Percentiles rank a stretch among this genome's conserved stretches.
These are phyloP conservation scores for Thelonectria rubi DNA, from an alignment of 2,329 filamentous ascomycete genomes.

Conservation along the genomic window DNA sequence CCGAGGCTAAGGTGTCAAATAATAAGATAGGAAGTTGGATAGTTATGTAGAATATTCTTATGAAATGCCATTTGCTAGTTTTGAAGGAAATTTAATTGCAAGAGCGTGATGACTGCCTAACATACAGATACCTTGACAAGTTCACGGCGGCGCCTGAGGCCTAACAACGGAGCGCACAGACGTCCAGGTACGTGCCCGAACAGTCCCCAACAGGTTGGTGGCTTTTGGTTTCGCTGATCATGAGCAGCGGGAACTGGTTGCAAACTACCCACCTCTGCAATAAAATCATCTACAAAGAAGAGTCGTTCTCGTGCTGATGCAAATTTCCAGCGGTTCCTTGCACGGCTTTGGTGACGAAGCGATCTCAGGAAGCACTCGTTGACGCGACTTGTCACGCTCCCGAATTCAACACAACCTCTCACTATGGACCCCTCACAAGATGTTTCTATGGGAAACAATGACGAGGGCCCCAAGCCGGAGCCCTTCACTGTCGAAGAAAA, in stretches of 20 bases:
- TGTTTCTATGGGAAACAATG: constrained; percentile 43
- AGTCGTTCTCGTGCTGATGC: no score
- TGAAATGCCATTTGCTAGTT: no score
- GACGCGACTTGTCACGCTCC: neutral
- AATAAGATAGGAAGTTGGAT: no score
- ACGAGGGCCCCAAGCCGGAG: constrained; percentile 47
- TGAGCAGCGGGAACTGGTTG: neutral
- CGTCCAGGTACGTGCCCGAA: neutral
- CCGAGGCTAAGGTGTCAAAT: no score
- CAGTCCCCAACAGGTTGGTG: neutral
- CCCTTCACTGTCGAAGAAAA: constrained; percentile 80
- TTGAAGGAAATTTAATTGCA: no score
- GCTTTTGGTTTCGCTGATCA: neutral
- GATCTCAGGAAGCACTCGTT: neutral
- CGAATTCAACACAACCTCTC: neutral
- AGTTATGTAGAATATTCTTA: no score
- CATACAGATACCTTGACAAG: no score
- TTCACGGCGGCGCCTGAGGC: no score
- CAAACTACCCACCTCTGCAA: neutral
- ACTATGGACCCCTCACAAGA: constrained; percentile 47
- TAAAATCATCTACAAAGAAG: neutral
- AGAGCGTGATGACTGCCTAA: no score
- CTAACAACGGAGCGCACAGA: neutral
- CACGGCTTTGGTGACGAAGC: neutral
- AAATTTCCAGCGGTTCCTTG: neutral